Conservation (phyloP, 1,284 basidiomycete genomes). For the Rhodotorula sp. region DNA sequence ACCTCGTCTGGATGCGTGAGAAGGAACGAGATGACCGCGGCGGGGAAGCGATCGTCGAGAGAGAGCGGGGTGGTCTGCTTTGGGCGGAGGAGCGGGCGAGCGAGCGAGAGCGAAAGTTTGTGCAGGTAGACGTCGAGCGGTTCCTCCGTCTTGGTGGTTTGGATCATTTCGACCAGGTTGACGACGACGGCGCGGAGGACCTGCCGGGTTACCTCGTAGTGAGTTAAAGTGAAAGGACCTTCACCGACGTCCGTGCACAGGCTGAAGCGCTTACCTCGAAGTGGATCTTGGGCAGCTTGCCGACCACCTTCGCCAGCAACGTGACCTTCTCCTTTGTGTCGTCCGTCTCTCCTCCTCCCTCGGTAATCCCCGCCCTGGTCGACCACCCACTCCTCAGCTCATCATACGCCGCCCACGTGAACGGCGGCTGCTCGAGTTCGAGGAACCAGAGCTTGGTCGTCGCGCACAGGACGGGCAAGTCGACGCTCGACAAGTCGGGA, state of each 20-base stretch:
- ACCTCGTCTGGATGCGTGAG: constrained; percentile 18
- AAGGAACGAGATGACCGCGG: constrained; percentile 35
- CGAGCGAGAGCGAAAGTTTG: constrained; percentile 43
- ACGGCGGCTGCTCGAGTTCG: constrained; percentile 40
- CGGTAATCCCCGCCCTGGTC: constrained; percentile 1
- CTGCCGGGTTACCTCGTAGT: not conserved
- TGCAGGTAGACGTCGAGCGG: constrained; percentile 29
- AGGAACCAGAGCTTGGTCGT: constrained; percentile 44
- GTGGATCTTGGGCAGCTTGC: constrained; percentile 31
- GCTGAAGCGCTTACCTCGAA: constrained; percentile 18
- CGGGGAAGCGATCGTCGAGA: constrained; percentile 43
- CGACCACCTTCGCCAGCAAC: constrained; percentile 21
- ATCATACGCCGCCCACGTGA: constrained; percentile 37
- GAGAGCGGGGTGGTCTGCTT: constrained; percentile 35
- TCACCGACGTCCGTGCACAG: not conserved
- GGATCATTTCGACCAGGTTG: constrained; percentile 35
- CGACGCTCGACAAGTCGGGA: constrained; percentile 11
- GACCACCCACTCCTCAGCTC: constrained; percentile 40
- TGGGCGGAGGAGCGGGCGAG: constrained; percentile 38
- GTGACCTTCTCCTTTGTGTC: not conserved
- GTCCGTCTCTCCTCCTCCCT: not conserved
- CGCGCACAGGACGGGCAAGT: constrained; percentile 41
- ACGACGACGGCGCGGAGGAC: constrained; percentile 19
- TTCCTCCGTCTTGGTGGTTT: constrained; percentile 5
- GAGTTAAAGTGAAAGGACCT: too few relatives aligned